Evolutionary conservation across 1,284 basidiomycete species (phyloP).

Genomic region (Meira nashicola): DNA sequence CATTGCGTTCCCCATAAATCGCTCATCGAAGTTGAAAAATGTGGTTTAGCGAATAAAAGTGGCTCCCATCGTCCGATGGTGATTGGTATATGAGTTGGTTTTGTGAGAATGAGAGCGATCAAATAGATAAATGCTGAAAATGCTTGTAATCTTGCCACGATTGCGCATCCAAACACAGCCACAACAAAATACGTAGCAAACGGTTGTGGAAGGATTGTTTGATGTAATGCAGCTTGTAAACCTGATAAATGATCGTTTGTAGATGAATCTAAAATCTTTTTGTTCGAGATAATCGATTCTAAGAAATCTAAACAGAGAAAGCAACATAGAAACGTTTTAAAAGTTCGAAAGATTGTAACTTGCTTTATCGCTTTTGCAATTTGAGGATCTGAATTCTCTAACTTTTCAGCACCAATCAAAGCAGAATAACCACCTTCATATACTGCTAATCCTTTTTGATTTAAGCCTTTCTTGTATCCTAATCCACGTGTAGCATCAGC

Average conservation of each 20-base stretch:
- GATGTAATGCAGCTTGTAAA: no score
- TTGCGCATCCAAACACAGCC: background rate
- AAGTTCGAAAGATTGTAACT: no score
- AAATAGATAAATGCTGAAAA: background rate
- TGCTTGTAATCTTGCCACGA: background rate
- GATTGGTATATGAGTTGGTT: slow-evolving; percentile 2
- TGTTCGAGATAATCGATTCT: no score
- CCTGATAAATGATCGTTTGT: no score
- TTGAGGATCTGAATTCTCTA: background rate
- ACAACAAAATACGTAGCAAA: background rate
- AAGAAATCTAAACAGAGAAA: no score
- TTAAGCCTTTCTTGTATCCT: background rate
- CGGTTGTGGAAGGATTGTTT: background rate
- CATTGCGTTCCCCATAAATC: background rate
- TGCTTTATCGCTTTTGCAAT: no score
- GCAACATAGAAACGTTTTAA: no score
- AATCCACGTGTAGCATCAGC: background rate
- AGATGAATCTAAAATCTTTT: no score
- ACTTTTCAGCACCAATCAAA: background rate
- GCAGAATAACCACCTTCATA: background rate
- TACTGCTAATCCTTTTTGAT: background rate
- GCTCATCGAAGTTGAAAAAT: background rate
- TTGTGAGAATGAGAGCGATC: background rate
- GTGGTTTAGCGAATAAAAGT: background rate
- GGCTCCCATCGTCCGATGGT: background rate